phyloP scores from a whole-genome alignment of 805 yeast species.

The Metschnikowia lunata region DNA sequence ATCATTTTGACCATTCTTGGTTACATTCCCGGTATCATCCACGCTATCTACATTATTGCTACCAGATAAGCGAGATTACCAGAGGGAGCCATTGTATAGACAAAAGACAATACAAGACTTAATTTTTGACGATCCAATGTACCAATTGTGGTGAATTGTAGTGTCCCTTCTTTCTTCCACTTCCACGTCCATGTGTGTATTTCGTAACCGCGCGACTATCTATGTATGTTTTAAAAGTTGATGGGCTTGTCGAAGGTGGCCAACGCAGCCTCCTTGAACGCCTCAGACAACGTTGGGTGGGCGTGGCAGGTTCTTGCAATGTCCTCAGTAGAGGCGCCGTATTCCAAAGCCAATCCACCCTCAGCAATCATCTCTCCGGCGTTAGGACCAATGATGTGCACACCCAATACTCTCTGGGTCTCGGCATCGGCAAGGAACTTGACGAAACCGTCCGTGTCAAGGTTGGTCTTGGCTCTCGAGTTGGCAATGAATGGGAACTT shows the following conservation, averaged over 20 bases:
- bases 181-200: no score
- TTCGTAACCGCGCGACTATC: not conserved
- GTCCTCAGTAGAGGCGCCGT: conserved; percentile 98
- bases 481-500: conserved; percentile 98
- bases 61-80: conserved; percentile 12
- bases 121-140: no score
- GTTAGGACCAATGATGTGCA: conserved; percentile 94
- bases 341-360: conserved; percentile 95
- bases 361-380: conserved; percentile 99
- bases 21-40: conserved; percentile 70
- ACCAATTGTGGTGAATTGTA: not conserved
- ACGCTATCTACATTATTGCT: conserved; percentile 55
- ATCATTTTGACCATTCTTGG: conserved; percentile 66
- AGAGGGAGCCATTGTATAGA: no score
- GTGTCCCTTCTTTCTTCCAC: not conserved
- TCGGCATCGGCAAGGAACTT: conserved; percentile 94
- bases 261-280: conserved; percentile 96
- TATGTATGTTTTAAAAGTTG: conserved; percentile 38
- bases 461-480: conserved; percentile 98
- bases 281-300: conserved; percentile 97
- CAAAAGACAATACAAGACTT: no score
- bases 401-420: conserved; percentile 94
- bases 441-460: conserved; percentile 96
- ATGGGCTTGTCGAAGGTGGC: conserved; percentile 89
- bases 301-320: conserved; percentile 97